Percentiles rank a stretch among this genome's conserved stretches.
Evolutionary conservation across 2,329 filamentous ascomycete genomes (phyloP).

Genomic region (Diaporthe nobilis): DNA sequence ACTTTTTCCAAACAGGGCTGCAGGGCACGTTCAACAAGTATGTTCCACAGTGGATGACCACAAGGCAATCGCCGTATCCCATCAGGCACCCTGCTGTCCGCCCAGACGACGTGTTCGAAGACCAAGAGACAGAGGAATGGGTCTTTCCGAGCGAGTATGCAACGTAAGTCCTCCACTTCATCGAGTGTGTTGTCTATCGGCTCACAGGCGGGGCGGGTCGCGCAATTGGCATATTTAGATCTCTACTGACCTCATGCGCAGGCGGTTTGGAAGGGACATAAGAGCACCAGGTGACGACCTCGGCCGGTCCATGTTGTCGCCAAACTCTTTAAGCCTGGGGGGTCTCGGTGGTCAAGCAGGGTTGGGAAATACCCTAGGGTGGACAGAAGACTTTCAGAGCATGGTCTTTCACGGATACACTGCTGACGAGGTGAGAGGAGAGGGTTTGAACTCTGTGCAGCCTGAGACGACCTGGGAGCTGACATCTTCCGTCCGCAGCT

Average conservation of each 20-base stretch:
- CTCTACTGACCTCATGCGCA: not conserved
- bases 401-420: constrained; percentile 4
- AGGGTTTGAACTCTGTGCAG: not conserved
- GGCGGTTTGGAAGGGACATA: not conserved
- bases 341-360: no score
- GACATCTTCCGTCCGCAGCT: not conserved
- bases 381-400: constrained; percentile 17
- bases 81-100: constrained; percentile 10
- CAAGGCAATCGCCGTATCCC: not conserved
- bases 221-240: not conserved
- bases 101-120: not conserved
- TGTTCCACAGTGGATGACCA: not conserved
- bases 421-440: not conserved
- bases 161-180: not conserved
- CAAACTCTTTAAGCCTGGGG: not conserved
- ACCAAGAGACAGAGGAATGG: not conserved
- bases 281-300: not conserved
- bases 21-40: not conserved
- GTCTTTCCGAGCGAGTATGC: constrained; percentile 7
- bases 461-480: not conserved
- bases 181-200: not conserved
- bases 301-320: constrained; percentile 22
- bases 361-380: not conserved
- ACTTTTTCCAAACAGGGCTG: not conserved
- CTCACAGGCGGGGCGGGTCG: not conserved